Conservation (phyloP, 176 grass and related monocot species). For the Carex parvula region DNA sequence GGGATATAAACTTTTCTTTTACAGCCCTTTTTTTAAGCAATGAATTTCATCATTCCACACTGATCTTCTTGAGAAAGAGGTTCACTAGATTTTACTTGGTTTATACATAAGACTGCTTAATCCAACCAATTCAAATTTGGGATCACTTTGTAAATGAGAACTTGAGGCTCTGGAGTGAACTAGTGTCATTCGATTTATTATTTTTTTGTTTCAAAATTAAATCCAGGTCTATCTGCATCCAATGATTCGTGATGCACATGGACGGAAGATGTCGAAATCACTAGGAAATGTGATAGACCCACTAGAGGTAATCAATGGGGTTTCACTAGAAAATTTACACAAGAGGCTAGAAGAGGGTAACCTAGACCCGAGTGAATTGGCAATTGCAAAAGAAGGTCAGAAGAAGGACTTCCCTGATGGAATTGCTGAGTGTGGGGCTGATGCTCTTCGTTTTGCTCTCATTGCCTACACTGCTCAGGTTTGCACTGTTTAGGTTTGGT, state of each 20-base stretch:
- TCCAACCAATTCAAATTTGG: not conserved
- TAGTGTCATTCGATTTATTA: not conserved
- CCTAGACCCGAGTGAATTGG: constrained; percentile 68
- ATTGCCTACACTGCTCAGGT: constrained; percentile 83
- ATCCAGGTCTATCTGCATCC: constrained; percentile 85
- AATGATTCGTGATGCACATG: constrained; percentile 85
- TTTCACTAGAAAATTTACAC: constrained; percentile 57
- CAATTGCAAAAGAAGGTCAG: constrained; percentile 57
- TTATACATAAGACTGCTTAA: not conserved
- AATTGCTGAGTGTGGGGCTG: constrained; percentile 87
- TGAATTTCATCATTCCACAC: not conserved
- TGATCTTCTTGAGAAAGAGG: not conserved
- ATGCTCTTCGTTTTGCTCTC: constrained; percentile 84
- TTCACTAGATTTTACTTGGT: not conserved
- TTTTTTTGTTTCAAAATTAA: not conserved
- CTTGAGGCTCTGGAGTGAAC: not conserved
- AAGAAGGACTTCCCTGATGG: constrained; percentile 82
- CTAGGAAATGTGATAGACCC: constrained; percentile 83
- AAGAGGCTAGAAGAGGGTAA: constrained; percentile 80
- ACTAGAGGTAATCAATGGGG: constrained; percentile 82
- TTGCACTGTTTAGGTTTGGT: constrained; percentile 4
- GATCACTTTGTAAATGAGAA: not conserved
- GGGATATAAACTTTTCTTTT: not conserved
- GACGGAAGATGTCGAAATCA: constrained; percentile 83
- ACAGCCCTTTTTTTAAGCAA: not conserved